Conservation (phyloP, 2,329 filamentous ascomycete genomes). For the Monilinia polystroma region DNA sequence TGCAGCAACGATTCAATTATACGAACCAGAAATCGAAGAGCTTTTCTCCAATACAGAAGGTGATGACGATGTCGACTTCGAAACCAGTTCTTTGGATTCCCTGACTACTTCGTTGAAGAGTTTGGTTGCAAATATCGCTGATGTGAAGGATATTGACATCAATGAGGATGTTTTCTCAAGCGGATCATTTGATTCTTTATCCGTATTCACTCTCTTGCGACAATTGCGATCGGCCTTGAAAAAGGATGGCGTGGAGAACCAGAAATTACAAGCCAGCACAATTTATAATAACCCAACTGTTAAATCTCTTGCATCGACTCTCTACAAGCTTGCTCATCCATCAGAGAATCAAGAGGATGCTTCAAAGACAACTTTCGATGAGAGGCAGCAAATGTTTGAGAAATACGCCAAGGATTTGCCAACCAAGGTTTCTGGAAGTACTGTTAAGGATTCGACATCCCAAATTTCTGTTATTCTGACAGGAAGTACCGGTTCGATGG, state of each 20-base stretch:
- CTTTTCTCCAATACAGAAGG: conserved; percentile 15
- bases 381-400: conserved; percentile 25
- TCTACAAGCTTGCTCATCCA: conserved; percentile 15
- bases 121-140: conserved; percentile 12
- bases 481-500: conserved; percentile 51
- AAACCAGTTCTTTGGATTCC: conserved; percentile 7
- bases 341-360: conserved; percentile 4
- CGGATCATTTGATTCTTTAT: conserved; percentile 22
- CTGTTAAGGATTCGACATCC: background rate
- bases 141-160: background rate
- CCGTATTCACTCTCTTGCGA: conserved; percentile 21
- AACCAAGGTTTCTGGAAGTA: background rate
- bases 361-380: conserved; percentile 5
- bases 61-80: conserved; percentile 1
- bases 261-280: conserved; percentile 19
- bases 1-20: conserved; percentile 17
- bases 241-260: conserved; percentile 1
- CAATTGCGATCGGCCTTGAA: conserved; percentile 19
- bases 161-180: conserved; percentile 19
- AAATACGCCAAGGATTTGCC: conserved; percentile 26
- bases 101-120: conserved; percentile 7
- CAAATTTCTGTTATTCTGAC: conserved; percentile 44
- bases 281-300: conserved; percentile 21
- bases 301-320: conserved; percentile 13
- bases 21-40: conserved; percentile 25